Evolutionary conservation across 177 flowering plant genomes (phyloP).

Genomic region (Tripterygium wilfordii): DNA sequence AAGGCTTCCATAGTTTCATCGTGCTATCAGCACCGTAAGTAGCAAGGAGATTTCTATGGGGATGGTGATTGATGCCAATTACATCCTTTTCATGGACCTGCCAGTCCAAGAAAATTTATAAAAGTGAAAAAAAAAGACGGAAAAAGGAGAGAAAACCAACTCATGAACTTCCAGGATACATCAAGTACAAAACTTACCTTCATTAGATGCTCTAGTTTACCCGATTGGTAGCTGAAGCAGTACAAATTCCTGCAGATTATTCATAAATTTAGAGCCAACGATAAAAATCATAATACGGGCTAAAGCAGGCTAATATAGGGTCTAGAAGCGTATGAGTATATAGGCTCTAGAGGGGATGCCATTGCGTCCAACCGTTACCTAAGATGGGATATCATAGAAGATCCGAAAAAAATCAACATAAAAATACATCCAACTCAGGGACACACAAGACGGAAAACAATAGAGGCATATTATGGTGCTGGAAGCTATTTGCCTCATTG

Average conservation of each 20-base stretch:
- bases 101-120: constrained; percentile 1
- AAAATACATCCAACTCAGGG: too few species aligned
- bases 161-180: background rate
- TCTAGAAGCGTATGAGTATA: too few species aligned
- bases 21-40: constrained; percentile 84
- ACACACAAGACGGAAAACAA: too few species aligned
- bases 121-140: background rate
- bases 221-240: constrained; percentile 93
- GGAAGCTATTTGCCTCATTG: too few species aligned
- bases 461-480: too few species aligned
- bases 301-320: background rate
- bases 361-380: too few species aligned
- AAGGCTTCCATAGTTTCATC: constrained; percentile 94
- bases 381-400: too few species aligned
- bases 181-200: constrained; percentile 46
- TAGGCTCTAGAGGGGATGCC: too few species aligned
- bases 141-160: background rate
- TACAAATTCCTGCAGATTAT: constrained; percentile 68
- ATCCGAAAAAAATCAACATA: too few species aligned
- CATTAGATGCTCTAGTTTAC: constrained; percentile 95
- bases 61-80: constrained; percentile 89
- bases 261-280: background rate
- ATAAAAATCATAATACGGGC: background rate
- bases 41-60: constrained; percentile 78
- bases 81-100: constrained; percentile 98